A percentile compares a stretch with the other conserved stretches of the same genome.
Evolutionary conservation across 176 grass and related monocot genomes (phyloP).

Genomic region (Dendrocalamus sinicus): DNA sequence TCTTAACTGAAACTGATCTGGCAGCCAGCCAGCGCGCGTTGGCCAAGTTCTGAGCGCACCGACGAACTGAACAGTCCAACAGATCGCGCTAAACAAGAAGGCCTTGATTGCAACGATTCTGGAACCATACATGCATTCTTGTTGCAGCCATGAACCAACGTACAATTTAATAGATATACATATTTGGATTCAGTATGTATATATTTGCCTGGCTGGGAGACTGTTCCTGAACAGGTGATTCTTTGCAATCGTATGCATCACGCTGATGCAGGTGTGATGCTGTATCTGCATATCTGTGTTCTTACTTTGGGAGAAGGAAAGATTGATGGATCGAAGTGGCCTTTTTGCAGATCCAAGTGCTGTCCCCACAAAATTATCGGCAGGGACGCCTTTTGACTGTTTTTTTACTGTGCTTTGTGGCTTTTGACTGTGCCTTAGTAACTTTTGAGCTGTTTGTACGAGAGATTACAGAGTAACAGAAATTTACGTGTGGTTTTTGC

Average conservation of each 20-base stretch:
- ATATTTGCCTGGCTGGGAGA: not conserved
- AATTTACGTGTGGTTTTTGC: no score
- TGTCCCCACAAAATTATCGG: conserved; percentile 45
- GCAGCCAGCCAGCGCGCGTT: not conserved
- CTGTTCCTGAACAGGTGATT: not conserved
- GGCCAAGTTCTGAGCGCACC: not conserved
- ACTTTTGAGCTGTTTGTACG: no score
- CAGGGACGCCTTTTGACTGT: conserved; percentile 27
- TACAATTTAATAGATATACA: not conserved
- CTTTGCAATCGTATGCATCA: conserved; percentile 30
- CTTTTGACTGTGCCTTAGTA: no score
- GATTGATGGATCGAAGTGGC: not conserved
- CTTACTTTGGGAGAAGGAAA: not conserved
- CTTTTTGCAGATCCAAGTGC: conserved; percentile 27
- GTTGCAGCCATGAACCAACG: not conserved
- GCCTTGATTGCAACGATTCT: conserved; percentile 20
- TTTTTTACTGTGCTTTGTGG: no score
- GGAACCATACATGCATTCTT: not conserved
- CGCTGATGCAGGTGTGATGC: conserved; percentile 49
- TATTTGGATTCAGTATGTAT: not conserved
- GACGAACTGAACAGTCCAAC: not conserved
- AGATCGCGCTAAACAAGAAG: not conserved
- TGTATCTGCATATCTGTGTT: not conserved
- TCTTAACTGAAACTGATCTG: not conserved
- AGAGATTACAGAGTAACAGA: no score